These are phyloP conservation scores for Lumnitzera racemosa DNA, from an alignment of 345 rosid species.

Conservation along the genomic window DNA sequence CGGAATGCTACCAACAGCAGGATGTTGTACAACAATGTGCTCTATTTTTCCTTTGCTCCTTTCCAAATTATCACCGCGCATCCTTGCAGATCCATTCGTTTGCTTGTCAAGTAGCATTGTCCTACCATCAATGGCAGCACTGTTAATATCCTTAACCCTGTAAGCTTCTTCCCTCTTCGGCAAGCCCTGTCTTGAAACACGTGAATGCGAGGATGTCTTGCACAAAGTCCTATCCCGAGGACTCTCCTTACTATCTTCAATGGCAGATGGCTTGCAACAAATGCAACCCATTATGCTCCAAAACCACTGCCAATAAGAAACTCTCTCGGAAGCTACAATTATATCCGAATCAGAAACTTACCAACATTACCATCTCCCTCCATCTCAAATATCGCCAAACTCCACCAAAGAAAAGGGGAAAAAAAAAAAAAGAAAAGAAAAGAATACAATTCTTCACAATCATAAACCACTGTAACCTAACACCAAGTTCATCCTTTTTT, in stretches of 20 bases:
- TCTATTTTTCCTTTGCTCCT: constrained; percentile 65
- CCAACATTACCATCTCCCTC: constrained; percentile 16
- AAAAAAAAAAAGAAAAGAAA: no score
- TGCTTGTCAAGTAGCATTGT: constrained; percentile 56
- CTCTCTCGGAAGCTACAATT: constrained; percentile 25
- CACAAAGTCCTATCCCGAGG: constrained; percentile 60
- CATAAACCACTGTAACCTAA: no score
- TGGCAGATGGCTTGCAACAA: constrained; percentile 83
- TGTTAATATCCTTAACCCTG: constrained; percentile 44
- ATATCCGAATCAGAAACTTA: constrained; percentile 19
- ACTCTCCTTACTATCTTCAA: constrained; percentile 79
- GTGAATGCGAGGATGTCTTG: constrained; percentile 50
- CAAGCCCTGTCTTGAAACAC: constrained; percentile 52
- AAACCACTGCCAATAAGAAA: constrained; percentile 25
- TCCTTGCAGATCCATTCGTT: constrained; percentile 46
- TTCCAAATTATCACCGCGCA: constrained; percentile 52
- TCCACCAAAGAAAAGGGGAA: not conserved
- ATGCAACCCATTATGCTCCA: constrained; percentile 68
- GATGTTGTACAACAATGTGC: constrained; percentile 37
- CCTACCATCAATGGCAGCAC: constrained; percentile 44
- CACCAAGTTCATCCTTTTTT: not conserved
- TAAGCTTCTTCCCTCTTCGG: constrained; percentile 70
- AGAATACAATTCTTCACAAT: no score
- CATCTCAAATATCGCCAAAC: constrained; percentile 16
- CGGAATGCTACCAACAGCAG: constrained; percentile 53